These are phyloP conservation scores for Gomphus bonarii DNA, from an alignment of 1,284 basidiomycete genomes.

Conservation along the genomic window DNA sequence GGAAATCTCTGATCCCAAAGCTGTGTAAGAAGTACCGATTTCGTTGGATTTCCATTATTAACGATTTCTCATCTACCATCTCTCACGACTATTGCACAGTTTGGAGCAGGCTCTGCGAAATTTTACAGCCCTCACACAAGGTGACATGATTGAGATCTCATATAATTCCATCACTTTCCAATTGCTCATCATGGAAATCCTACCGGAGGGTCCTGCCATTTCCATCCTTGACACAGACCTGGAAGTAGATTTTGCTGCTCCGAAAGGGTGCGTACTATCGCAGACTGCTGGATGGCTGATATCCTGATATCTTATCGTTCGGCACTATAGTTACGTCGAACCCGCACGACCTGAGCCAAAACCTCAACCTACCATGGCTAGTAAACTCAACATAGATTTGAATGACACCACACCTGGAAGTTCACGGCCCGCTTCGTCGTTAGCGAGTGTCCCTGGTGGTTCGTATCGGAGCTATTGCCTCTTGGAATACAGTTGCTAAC, in stretches of 20 bases:
- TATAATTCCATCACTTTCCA: slow-evolving; percentile 94
- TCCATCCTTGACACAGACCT: slow-evolving; percentile 93
- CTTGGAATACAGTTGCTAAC: slow-evolving; percentile 33
- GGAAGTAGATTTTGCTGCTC: slow-evolving; percentile 78
- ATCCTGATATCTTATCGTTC: neutral
- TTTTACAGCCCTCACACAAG: slow-evolving; percentile 84
- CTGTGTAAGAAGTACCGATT: slow-evolving; percentile 59
- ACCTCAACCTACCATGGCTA: slow-evolving; percentile 89
- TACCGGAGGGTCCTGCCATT: slow-evolving; percentile 84
- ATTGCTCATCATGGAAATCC: slow-evolving; percentile 90
- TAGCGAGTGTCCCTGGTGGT: slow-evolving; percentile 55
- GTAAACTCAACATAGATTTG: slow-evolving; percentile 92
- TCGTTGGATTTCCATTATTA: slow-evolving; percentile 4
- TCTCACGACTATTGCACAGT: slow-evolving; percentile 31
- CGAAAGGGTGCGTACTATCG: slow-evolving; percentile 43
- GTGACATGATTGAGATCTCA: slow-evolving; percentile 86
- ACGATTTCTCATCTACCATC: neutral
- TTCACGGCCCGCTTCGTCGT: slow-evolving; percentile 68
- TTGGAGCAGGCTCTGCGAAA: slow-evolving; percentile 93
- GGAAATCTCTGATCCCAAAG: slow-evolving; percentile 91
- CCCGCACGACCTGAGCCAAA: slow-evolving; percentile 78
- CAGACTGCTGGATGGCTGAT: slow-evolving; percentile 28
- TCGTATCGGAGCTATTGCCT: slow-evolving; percentile 32
- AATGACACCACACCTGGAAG: slow-evolving; percentile 73
- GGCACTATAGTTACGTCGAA: slow-evolving; percentile 51